Evolutionary conservation across 2,329 filamentous ascomycete species (phyloP).

Genomic region (Myriosclerotinia scirpicola): DNA sequence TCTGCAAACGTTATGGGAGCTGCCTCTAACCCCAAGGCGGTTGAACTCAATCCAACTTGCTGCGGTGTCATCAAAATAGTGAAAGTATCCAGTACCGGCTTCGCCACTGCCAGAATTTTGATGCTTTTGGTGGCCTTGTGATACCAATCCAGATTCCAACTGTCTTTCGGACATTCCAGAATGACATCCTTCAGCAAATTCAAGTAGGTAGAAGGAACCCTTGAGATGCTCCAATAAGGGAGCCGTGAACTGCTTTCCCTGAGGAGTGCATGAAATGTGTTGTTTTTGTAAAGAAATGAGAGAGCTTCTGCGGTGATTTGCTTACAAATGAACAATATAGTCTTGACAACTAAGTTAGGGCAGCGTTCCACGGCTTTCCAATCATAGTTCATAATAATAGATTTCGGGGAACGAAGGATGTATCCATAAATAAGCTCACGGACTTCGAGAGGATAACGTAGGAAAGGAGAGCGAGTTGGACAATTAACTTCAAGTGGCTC

Average conservation of each 20-base stretch:
- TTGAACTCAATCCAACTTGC: conserved; percentile 25
- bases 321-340: conserved; percentile 32
- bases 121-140: conserved; percentile 29
- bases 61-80: conserved; percentile 31
- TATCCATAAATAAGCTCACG: conserved; percentile 35
- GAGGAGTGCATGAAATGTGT: conserved; percentile 33
- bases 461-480: conserved; percentile 27
- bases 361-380: conserved; percentile 31
- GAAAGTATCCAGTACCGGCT: conserved; percentile 29
- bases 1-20: conserved; percentile 32
- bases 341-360: conserved; percentile 17
- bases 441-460: conserved; percentile 33
- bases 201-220: conserved; percentile 25
- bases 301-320: conserved; percentile 32
- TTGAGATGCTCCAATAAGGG: conserved; percentile 1
- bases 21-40: conserved; percentile 25
- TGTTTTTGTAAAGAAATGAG: conserved; percentile 34
- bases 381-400: conserved; percentile 34
- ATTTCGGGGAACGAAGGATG: conserved; percentile 28
- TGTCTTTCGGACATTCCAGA: conserved; percentile 29
- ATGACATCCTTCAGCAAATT: conserved; percentile 30
- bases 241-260: conserved; percentile 16
- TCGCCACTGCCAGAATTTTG: conserved; percentile 26
- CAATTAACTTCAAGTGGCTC: conserved; percentile 24
- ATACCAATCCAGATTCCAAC: conserved; percentile 30